These are phyloP conservation scores for Globomyces sp. DNA, from an alignment of 371 early-diverging fungal genomes.

Conservation along the genomic window DNA sequence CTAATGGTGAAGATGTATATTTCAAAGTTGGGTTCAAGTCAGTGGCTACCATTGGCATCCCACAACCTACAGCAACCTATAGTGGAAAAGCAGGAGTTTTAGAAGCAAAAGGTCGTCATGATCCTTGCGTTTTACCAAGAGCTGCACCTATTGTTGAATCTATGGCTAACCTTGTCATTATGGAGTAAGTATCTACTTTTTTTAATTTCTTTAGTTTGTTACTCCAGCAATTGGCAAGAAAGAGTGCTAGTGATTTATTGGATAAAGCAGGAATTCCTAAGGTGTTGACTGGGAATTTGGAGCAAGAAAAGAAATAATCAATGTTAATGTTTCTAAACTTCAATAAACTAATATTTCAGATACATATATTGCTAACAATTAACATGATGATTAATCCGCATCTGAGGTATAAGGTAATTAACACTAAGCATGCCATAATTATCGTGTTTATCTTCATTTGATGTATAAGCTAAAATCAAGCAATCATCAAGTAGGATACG, in stretches of 20 bases:
- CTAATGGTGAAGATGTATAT: conserved; percentile 93
- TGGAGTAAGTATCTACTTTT: conserved; percentile 63
- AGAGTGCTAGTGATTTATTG: conserved; percentile 53
- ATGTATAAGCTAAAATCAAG: not conserved
- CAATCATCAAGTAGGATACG: not conserved
- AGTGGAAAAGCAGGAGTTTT: conserved; percentile 77
- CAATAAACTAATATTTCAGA: not conserved
- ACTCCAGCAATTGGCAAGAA: conserved; percentile 65
- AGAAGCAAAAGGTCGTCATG: conserved; percentile 94
- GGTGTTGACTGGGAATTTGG: conserved; percentile 29
- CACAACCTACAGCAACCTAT: conserved; percentile 85
- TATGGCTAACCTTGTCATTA: conserved; percentile 91
- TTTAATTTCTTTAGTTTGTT: conserved; percentile 12
- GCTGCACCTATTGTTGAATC: conserved; percentile 97
- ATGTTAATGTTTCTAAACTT: not conserved
- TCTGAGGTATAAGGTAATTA: not conserved
- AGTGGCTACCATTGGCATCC: conserved; percentile 90
- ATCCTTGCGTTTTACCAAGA: conserved; percentile 94
- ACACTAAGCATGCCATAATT: no score
- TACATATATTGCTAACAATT: not conserved
- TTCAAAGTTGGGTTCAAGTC: conserved; percentile 97
- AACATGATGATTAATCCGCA: not conserved
- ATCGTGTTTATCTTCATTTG: no score
- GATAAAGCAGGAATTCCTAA: conserved; percentile 35
- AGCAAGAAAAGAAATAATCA: not conserved